phyloP scores from a whole-genome alignment of 352 stramenopile genomes.

The Achlya hypogyna region DNA sequence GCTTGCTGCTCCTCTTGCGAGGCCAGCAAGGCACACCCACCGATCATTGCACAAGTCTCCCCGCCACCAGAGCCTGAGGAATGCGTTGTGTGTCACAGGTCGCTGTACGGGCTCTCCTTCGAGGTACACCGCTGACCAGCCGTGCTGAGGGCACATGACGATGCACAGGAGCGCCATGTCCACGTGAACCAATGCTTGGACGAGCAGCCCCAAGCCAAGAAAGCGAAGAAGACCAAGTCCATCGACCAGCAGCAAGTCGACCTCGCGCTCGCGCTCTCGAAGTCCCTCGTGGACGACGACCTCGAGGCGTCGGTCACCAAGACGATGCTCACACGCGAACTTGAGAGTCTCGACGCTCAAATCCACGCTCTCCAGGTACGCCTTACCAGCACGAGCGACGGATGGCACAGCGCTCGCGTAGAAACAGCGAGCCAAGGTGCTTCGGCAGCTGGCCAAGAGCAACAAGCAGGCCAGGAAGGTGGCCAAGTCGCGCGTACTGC shows the following conservation, averaged over 20 bases:
- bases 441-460: background rate
- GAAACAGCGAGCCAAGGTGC: constrained; percentile 5
- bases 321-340: background rate
- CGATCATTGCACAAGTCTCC: background rate
- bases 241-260: constrained; percentile 9
- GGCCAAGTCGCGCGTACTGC: background rate
- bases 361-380: constrained; percentile 6
- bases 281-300: constrained; percentile 5
- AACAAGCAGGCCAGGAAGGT: background rate
- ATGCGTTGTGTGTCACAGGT: constrained; percentile 6
- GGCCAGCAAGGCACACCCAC: background rate
- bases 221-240: constrained; percentile 8
- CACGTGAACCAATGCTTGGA: constrained; percentile 19
- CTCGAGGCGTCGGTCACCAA: background rate
- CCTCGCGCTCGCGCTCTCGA: constrained; percentile 2
- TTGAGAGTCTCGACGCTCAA: constrained; percentile 8
- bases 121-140: background rate
- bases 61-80: background rate
- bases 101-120: background rate
- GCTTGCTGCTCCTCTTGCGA: background rate
- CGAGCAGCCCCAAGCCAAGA: background rate
- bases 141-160: background rate
- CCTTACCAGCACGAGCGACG: background rate
- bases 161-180: background rate
- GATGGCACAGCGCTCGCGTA: background rate